Conservation (phyloP, 345 rosid species). For the Bruguiera parviflora region DNA sequence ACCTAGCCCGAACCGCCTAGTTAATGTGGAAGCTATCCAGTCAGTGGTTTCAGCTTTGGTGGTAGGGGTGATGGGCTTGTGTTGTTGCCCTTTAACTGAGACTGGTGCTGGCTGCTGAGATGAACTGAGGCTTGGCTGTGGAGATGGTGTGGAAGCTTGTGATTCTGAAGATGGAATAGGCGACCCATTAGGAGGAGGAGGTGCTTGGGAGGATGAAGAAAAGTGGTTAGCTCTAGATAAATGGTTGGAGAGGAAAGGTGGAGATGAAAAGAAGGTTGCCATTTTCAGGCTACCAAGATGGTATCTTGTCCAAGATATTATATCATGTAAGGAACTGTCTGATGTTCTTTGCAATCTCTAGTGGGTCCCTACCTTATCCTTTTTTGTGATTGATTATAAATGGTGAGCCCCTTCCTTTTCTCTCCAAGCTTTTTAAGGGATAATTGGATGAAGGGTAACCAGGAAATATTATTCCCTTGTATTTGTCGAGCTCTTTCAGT, state of each 20-base stretch:
- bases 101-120: constrained; percentile 32
- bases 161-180: constrained; percentile 34
- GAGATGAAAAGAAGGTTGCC: constrained; percentile 44
- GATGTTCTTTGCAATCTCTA: neutral
- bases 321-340: neutral
- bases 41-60: constrained; percentile 63
- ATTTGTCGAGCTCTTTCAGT: too few species aligned
- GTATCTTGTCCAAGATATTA: neutral
- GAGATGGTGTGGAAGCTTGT: constrained; percentile 21
- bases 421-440: neutral
- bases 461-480: neutral
- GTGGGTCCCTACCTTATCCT: constrained; percentile 38
- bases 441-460: neutral
- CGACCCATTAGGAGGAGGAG: constrained; percentile 28
- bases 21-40: constrained; percentile 83
- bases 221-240: constrained; percentile 27
- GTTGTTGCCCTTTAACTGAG: constrained; percentile 32
- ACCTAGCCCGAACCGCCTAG: constrained; percentile 84
- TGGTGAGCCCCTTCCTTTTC: neutral
- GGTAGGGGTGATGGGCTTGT: constrained; percentile 25
- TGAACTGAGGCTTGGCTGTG: constrained; percentile 32
- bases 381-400: constrained; percentile 5
- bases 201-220: constrained; percentile 33
- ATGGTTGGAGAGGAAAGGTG: constrained; percentile 39
- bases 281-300: constrained; percentile 18